Percentiles rank a stretch among this genome's conserved stretches.
Evolutionary conservation across 129 eudicot species (phyloP).

Genomic region (sunflower (Helianthus annuus)): HanXRQr2.0-SUNRISE NC_035433.2:128324209-128324708

Average conservation of each 20-base stretch:
- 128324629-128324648: slow-evolving; percentile 44
- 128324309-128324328: slow-evolving; percentile 87
- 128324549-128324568: slow-evolving; percentile 68
- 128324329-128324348: slow-evolving; percentile 48
- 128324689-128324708: neutral
- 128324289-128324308: slow-evolving; percentile 90
- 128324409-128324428: neutral
- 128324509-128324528: neutral
- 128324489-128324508: neutral
- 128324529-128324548: slow-evolving; percentile 10
- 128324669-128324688: neutral
- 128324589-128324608: slow-evolving; percentile 60
- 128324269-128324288: slow-evolving; percentile 72
- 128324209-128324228: neutral
- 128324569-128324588: slow-evolving; percentile 51
- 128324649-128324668: neutral
- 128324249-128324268: slow-evolving; percentile 58
- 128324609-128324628: slow-evolving; percentile 67
- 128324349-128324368: neutral
- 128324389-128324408: neutral
- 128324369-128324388: neutral
- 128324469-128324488: neutral
- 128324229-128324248: neutral
- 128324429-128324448: neutral
- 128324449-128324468: neutral